Conservation (phyloP, 2,329 filamentous ascomycete genomes). For the Aureobasidium sp. region DNA sequence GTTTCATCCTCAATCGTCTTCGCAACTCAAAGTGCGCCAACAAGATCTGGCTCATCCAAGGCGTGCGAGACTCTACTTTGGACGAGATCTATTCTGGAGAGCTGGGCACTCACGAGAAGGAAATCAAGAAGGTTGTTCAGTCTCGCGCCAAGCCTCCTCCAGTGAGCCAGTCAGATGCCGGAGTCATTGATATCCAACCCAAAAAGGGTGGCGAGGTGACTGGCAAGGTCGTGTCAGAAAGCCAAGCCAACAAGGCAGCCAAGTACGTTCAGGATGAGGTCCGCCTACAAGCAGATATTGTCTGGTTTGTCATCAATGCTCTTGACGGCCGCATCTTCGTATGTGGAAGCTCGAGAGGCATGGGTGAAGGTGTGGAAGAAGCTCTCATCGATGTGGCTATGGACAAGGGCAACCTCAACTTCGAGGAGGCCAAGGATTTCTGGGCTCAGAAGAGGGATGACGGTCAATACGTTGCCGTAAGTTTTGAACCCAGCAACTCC, state of each 20-base stretch:
- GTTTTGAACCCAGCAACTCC: not conserved
- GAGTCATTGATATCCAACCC: constrained; percentile 20
- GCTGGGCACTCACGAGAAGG: constrained; percentile 78
- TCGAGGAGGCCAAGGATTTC: constrained; percentile 75
- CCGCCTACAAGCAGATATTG: constrained; percentile 81
- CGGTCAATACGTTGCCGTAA: constrained; percentile 79
- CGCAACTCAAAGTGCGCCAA: constrained; percentile 95
- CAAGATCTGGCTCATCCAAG: constrained; percentile 96
- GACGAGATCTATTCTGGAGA: constrained; percentile 97
- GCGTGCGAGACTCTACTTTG: constrained; percentile 84
- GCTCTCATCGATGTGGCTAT: constrained; percentile 86
- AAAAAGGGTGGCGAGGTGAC: constrained; percentile 59
- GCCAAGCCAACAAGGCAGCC: constrained; percentile 57
- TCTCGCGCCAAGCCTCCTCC: constrained; percentile 29
- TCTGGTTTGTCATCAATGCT: constrained; percentile 95
- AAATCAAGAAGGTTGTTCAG: constrained; percentile 47
- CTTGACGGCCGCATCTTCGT: constrained; percentile 96
- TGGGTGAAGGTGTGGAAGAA: constrained; percentile 92
- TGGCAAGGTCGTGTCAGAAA: constrained; percentile 64
- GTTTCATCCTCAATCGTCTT: constrained; percentile 88
- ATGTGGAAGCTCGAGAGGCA: constrained; percentile 88
- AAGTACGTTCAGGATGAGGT: constrained; percentile 97
- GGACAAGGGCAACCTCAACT: constrained; percentile 79
- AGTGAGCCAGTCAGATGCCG: constrained; percentile 24
- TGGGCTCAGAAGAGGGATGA: constrained; percentile 88